These are phyloP conservation scores for Fraxinus velutina DNA, from an alignment of 305 asterid species.

Conservation along the genomic window DNA sequence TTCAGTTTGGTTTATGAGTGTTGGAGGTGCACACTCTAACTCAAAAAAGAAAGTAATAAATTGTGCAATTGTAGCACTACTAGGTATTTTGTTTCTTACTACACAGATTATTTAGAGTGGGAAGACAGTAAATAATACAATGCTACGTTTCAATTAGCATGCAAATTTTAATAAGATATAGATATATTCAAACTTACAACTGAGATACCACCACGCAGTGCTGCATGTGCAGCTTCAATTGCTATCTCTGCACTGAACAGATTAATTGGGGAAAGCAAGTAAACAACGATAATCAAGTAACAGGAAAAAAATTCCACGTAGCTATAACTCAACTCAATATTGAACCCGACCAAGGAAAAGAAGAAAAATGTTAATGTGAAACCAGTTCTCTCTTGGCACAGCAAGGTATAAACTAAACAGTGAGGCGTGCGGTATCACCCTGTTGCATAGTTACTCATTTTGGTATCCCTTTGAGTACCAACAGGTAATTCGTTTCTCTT, in stretches of 20 bases:
- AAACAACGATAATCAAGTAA: not conserved
- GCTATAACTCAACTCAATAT: not conserved
- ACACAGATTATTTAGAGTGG: not conserved
- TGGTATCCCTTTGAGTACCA: not conserved
- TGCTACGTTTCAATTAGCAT: not conserved
- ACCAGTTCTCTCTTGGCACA: not conserved
- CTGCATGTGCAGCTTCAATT: constrained; percentile 75
- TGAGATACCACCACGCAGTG: constrained; percentile 63
- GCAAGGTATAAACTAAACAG: not conserved
- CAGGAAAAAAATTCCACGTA: not conserved
- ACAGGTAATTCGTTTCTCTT: not conserved
- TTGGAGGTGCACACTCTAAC: not conserved
- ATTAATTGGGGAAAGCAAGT: constrained; percentile 21
- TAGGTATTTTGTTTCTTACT: not conserved
- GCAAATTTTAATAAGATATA: not conserved
- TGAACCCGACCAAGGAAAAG: not conserved
- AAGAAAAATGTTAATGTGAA: not conserved
- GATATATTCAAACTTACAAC: constrained; percentile 46
- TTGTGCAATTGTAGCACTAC: not conserved
- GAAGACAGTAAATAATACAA: not conserved
- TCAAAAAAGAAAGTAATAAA: not conserved
- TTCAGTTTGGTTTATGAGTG: not conserved
- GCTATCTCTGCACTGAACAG: constrained; percentile 72
- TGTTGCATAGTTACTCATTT: not conserved
- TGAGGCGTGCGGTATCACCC: not conserved